Percentiles rank a stretch among this genome's conserved stretches.
These are phyloP conservation scores for Oxyria digyna DNA, from an alignment of 148 eudicot genomes.

Conservation along the genomic window DNA sequence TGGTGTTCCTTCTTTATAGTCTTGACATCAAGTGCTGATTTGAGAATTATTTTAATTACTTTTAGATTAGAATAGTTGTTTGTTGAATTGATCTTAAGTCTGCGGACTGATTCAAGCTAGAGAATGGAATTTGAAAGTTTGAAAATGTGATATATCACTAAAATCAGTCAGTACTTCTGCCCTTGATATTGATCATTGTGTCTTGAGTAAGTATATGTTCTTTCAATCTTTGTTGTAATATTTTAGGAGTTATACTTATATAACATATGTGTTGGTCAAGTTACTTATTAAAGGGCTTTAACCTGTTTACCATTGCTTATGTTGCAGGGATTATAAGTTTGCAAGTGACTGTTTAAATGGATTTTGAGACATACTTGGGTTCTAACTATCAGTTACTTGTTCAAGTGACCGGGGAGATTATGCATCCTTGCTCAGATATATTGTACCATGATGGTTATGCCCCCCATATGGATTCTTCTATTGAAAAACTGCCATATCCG, in stretches of 20 bases:
- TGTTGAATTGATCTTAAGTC: too few relatives aligned
- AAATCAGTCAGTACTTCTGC: too few relatives aligned
- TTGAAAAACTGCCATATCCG: slow-evolving; percentile 4
- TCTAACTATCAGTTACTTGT: slow-evolving; percentile 11
- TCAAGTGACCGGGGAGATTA: slow-evolving; percentile 7
- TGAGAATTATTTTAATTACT: too few relatives aligned
- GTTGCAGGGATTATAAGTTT: background rate
- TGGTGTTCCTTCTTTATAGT: too few relatives aligned
- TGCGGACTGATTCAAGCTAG: too few relatives aligned
- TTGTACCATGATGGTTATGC: slow-evolving; percentile 12
- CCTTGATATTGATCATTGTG: too few relatives aligned
- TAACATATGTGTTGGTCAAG: background rate
- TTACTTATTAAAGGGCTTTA: background rate
- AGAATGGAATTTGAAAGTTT: too few relatives aligned
- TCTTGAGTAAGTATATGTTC: too few relatives aligned
- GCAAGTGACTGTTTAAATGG: slow-evolving; percentile 13
- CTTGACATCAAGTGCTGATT: too few relatives aligned
- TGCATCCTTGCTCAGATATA: slow-evolving; percentile 11
- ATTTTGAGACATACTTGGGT: slow-evolving; percentile 10
- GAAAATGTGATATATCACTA: too few relatives aligned
- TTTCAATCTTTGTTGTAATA: background rate
- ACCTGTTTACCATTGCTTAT: background rate
- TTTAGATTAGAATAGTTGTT: too few relatives aligned
- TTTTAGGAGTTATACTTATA: background rate
- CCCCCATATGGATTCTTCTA: slow-evolving; percentile 11